A percentile compares a stretch with the other conserved stretches of the same genome.
These are phyloP conservation scores for Plasmodium relictum DNA, from an alignment of 169 alveolate species.

Conservation along the genomic window DNA sequence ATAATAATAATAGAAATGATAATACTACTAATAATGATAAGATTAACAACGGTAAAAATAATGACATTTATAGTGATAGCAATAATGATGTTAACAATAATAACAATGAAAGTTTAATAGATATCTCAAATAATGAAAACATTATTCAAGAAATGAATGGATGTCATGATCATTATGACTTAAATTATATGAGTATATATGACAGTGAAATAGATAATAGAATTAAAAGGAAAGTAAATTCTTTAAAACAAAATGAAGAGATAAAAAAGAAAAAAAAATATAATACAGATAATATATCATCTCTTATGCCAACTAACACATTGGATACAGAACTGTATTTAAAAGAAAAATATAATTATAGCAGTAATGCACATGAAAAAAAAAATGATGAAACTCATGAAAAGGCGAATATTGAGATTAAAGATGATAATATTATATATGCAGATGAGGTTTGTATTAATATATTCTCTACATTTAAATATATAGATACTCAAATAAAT, in stretches of 20 bases:
- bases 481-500: not conserved
- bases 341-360: no score
- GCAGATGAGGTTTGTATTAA: no score
- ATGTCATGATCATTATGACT: not conserved
- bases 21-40: not conserved
- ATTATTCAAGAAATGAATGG: slow-evolving; percentile 14
- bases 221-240: slow-evolving; percentile 23
- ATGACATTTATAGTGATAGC: not conserved
- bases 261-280: slow-evolving; percentile 10
- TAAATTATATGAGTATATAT: slow-evolving; percentile 9
- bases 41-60: not conserved
- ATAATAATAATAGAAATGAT: not conserved
- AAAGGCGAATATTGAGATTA: not conserved
- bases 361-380: not conserved
- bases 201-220: slow-evolving; percentile 24
- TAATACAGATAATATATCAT: no score
- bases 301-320: no score
- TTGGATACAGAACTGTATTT: no score
- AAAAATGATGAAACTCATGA: not conserved
- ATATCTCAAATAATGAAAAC: not conserved
- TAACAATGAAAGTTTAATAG: not conserved
- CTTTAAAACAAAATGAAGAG: slow-evolving; percentile 25
- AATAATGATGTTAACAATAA: not conserved
- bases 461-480: no score
- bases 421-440: not conserved